phyloP scores from a whole-genome alignment of 2,329 filamentous ascomycete species.

The Epichloe elymi region DNA sequence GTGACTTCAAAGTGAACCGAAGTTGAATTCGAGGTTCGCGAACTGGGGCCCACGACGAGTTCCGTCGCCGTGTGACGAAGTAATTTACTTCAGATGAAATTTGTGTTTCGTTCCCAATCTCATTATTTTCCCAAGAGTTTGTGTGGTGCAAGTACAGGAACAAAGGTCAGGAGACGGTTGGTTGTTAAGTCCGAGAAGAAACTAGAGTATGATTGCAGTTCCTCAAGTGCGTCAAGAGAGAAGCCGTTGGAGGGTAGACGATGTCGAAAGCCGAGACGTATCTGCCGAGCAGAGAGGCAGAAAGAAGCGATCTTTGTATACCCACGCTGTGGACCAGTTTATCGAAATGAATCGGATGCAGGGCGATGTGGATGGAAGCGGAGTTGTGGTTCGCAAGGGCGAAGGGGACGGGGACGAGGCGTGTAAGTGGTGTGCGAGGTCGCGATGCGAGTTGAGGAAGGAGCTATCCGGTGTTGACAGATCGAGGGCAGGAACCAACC shows the following conservation, averaged over 20 bases:
- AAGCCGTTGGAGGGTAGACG: neutral
- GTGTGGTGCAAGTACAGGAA: conserved; percentile 1
- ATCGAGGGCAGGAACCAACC: neutral
- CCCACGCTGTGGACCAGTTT: neutral
- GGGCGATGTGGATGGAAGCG: neutral
- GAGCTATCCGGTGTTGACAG: conserved; percentile 1
- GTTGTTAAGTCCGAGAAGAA: neutral
- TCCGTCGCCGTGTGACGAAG: neutral
- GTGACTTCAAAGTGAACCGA: conserved; percentile 10
- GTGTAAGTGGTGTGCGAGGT: conserved; percentile 3
- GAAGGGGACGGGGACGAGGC: neutral
- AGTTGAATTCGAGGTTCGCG: conserved; percentile 5
- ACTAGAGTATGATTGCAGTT: neutral
- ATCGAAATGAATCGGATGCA: neutral
- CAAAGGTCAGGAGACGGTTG: neutral
- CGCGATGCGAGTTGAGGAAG: conserved; percentile 2
- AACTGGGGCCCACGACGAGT: conserved; percentile 1
- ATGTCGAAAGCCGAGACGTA: neutral
- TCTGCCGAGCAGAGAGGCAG: neutral
- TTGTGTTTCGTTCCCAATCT: neutral
- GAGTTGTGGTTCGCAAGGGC: neutral
- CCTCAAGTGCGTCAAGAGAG: neutral
- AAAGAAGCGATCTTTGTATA: neutral
- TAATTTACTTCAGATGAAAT: conserved; percentile 1
- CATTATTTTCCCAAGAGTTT: neutral